Evolutionary conservation across 2,329 filamentous ascomycete species (phyloP).

Genomic region (Chalaropsis thielavioides): DNA sequence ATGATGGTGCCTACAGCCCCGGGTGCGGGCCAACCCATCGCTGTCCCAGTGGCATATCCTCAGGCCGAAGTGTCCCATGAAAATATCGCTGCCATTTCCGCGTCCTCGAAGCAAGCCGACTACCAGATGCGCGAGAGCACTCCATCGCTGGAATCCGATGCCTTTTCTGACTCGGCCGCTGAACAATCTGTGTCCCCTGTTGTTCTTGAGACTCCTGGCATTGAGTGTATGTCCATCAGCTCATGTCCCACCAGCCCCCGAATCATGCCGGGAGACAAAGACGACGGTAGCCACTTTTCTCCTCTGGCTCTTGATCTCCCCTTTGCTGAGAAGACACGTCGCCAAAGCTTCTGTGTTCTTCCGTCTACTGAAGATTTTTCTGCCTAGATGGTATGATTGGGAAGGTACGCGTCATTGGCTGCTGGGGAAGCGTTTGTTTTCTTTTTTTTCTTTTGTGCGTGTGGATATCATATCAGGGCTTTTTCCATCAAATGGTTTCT

Average conservation of each 20-base stretch:
- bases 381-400: not conserved
- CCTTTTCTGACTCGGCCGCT: conserved; percentile 9
- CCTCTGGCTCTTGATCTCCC: not conserved
- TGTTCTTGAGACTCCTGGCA: not conserved
- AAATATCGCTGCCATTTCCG: not conserved
- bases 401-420: not conserved
- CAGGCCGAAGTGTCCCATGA: not conserved
- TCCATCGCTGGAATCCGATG: conserved; percentile 12
- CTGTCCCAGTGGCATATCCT: not conserved
- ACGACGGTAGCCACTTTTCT: not conserved
- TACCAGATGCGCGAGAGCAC: conserved; percentile 6
- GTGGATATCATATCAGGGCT: not conserved
- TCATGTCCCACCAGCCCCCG: conserved; percentile 15
- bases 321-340: conserved; percentile 4
- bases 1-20: not conserved
- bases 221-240: conserved; percentile 1
- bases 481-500: not conserved
- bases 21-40: not conserved
- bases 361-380: conserved; percentile 1
- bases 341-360: conserved; percentile 14
- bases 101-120: not conserved
- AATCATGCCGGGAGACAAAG: not conserved
- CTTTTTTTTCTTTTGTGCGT: not conserved
- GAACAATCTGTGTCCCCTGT: not conserved
- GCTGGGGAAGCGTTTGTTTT: not conserved